phyloP scores from a whole-genome alignment of 352 stramenopile genomes.

The Thalassiosira livingstoniorum region DNA sequence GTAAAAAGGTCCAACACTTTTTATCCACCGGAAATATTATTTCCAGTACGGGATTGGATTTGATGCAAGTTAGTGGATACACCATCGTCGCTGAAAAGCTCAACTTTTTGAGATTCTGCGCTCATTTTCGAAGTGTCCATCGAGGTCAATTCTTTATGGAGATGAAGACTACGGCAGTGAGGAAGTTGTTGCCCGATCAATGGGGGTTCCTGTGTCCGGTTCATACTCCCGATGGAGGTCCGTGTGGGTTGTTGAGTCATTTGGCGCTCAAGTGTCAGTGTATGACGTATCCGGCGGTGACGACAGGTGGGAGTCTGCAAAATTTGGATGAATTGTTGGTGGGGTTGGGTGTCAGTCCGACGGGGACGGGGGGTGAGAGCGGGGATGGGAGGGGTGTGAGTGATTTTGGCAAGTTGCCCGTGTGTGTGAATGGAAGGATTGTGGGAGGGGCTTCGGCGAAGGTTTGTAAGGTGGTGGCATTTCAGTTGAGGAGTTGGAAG shows the following conservation, averaged over 20 bases:
- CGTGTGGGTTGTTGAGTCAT: slow-evolving; percentile 99
- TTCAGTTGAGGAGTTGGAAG: slow-evolving; percentile 85
- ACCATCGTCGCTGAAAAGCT: slow-evolving; percentile 99
- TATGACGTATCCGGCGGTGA: slow-evolving; percentile 66
- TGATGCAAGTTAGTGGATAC: slow-evolving; percentile 96
- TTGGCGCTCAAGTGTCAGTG: slow-evolving; percentile 90
- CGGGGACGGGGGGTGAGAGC: slow-evolving; percentile 69
- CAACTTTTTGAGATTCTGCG: slow-evolving; percentile 99
- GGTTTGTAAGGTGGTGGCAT: slow-evolving; percentile 88
- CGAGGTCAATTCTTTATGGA: slow-evolving; percentile 97
- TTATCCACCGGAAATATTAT: slow-evolving; percentile 99
- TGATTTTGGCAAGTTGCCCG: slow-evolving; percentile 90
- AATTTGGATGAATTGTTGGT: slow-evolving; percentile 82
- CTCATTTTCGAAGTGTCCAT: slow-evolving; percentile 98
- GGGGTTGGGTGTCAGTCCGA: slow-evolving; percentile 79
- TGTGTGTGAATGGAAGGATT: slow-evolving; percentile 97
- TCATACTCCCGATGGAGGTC: slow-evolving; percentile 98
- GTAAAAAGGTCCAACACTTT: slow-evolving; percentile 98
- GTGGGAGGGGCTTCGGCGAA: slow-evolving; percentile 90
- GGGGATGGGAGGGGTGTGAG: slow-evolving; percentile 76
- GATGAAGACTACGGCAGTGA: slow-evolving; percentile 99
- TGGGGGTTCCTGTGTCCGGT: slow-evolving; percentile 99
- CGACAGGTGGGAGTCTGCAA: slow-evolving; percentile 41
- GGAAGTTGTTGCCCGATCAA: slow-evolving; percentile 98
- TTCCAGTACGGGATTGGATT: slow-evolving; percentile 95